Evolutionary conservation across 148 eudicot genomes (phyloP), one percentile per base, ranked within the genome.

Genomic region (Rhododendron vialii): DNA sequence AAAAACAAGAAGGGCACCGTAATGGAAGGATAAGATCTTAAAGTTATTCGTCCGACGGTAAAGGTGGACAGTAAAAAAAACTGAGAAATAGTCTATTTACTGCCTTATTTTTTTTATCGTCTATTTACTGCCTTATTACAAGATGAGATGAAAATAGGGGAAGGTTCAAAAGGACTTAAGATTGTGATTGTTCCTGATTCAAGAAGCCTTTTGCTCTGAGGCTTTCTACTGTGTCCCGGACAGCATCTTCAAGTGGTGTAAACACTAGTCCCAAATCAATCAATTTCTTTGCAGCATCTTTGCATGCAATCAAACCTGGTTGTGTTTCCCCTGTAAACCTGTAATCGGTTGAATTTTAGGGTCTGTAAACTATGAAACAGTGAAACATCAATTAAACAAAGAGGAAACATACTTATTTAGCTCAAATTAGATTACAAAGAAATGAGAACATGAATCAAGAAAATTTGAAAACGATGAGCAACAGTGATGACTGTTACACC

Each of bases 311-410:
- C 84, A 96, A 80, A 26, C 98, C 98, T 2, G 98, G 96, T 85
- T 96, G 98, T 28, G 98, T 93, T 89, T 93, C 95, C 43, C 94
- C 93, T 3, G 86, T 24, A 91, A 96, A 96, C 90, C 98, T 94
- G 92, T 30, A 63, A 24, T 41, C 55, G 7, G 51, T 63, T 47
- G 48, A 41, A 61, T 45, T 83, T 84, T n/a, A 84, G 82, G 78
- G 7, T 57, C 4, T 77, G 50, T 38, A 83, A 35, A 51, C 17
- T 33, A 71, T 35, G 65, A 50, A 18, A 38, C 45, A 48, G 22
- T 18, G 69, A 73, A 30, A 55, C 67, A 35, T 9, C 48, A 10
- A 48, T 45, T 69, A 65, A 82, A 78, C 30, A 63, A 50, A 4
- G 63, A n/a, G 77, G 15, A 59, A 78, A 79, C 6, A 14, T n/a